Evolutionary conservation across 139 green algal species (phyloP).

Genomic region (Micractinium sp.): DNA sequence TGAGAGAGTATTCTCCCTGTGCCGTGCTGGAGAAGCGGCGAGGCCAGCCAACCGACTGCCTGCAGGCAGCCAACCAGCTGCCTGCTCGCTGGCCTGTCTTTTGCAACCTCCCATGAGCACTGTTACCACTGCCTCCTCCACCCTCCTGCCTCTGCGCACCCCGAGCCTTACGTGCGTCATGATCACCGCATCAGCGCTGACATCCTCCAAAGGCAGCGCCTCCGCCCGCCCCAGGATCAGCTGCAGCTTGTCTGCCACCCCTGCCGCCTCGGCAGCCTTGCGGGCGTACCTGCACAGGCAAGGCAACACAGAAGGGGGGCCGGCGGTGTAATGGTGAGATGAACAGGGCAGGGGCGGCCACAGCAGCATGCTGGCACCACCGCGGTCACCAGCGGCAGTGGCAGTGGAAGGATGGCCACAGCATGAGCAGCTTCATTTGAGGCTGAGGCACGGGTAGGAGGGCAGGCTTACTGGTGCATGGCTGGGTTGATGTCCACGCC

Average conservation of each 20-base stretch:
- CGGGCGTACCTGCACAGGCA: background rate
- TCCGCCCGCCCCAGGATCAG: slow-evolving; percentile 8
- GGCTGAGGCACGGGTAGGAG: too few species aligned
- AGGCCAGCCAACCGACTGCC: background rate
- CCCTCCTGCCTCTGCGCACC: background rate
- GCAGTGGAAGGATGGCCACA: background rate
- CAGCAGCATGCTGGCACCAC: background rate
- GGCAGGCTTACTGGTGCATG: background rate
- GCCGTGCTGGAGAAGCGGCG: background rate
- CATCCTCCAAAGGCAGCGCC: slow-evolving; percentile 20
- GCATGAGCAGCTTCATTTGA: background rate
- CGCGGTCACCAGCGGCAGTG: background rate
- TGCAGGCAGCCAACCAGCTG: background rate
- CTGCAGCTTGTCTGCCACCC: background rate
- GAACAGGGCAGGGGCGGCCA: background rate
- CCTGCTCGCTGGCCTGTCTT: too few species aligned
- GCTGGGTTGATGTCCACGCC: slow-evolving; percentile 8
- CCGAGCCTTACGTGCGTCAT: background rate
- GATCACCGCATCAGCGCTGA: background rate
- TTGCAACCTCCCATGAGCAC: background rate
- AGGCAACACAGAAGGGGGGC: too few species aligned
- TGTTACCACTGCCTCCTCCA: too few species aligned
- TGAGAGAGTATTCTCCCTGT: too few species aligned
- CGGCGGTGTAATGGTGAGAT: too few species aligned
- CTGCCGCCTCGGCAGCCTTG: background rate